A percentile compares a stretch with the other conserved stretches of the same genome.
Evolutionary conservation across 352 stramenopile genomes (phyloP).

Genomic region (Pythium diclinum): DNA sequence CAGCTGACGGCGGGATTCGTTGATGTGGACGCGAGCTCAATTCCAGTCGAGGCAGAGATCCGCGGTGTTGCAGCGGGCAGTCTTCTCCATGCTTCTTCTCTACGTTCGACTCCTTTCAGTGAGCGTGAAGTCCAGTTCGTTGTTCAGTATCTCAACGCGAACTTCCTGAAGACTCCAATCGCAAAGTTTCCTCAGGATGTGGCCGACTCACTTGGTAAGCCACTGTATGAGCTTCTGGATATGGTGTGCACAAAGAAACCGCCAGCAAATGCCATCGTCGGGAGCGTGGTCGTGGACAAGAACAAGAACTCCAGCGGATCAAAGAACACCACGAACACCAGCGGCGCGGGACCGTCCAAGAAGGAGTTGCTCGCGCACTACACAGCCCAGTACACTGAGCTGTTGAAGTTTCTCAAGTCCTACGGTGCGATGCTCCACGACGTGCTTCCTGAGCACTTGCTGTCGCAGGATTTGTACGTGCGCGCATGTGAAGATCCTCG

Average conservation of each 20-base stretch:
- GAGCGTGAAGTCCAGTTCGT: constrained; percentile 59
- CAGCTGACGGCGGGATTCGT: constrained; percentile 38
- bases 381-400: constrained; percentile 72
- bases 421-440: constrained; percentile 91
- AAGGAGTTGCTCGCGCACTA: constrained; percentile 58
- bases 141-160: constrained; percentile 84
- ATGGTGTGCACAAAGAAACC: constrained; percentile 88
- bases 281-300: constrained; percentile 22
- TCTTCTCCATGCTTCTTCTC: not conserved
- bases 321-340: not conserved
- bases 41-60: constrained; percentile 4
- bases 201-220: constrained; percentile 66
- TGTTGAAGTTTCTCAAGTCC: constrained; percentile 90
- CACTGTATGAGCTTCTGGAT: constrained; percentile 88
- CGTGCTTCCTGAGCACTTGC: constrained; percentile 74
- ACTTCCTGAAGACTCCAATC: constrained; percentile 70
- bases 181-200: constrained; percentile 77
- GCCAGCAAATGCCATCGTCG: constrained; percentile 32
- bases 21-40: constrained; percentile 38
- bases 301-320: constrained; percentile 24
- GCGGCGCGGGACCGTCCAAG: constrained; percentile 32
- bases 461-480: constrained; percentile 81
- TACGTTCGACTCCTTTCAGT: constrained; percentile 21
- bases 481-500: constrained; percentile 66
- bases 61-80: not conserved